Evolutionary conservation across 805 yeast genomes (phyloP).

Genomic region (Kluyveromyces wickerhamii): DNA sequence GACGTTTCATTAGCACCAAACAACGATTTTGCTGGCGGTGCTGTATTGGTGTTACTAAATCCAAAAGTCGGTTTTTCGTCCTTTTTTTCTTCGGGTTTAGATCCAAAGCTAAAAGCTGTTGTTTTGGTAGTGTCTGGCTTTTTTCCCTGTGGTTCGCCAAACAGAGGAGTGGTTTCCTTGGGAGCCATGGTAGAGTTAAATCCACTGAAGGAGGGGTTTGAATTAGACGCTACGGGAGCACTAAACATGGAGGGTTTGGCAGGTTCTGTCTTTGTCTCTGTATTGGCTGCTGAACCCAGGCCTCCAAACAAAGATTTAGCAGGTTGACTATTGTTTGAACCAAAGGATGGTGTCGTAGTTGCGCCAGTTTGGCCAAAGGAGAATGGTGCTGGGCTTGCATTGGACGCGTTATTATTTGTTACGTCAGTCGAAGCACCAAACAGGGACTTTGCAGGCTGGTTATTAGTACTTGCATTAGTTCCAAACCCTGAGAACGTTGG

Average conservation of each 20-base stretch:
- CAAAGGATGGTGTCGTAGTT: background rate
- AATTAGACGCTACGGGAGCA: too few relatives aligned
- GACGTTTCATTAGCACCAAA: slow-evolving; percentile 6
- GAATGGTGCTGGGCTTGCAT: slow-evolving; percentile 4
- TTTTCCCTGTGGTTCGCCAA: too few relatives aligned
- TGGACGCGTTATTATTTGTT: slow-evolving; percentile 2
- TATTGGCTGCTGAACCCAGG: slow-evolving; percentile 1
- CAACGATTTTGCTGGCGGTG: slow-evolving; percentile 6
- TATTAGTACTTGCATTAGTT: background rate
- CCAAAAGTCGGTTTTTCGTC: slow-evolving; percentile 12
- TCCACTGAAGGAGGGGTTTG: slow-evolving; percentile 6
- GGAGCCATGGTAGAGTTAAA: background rate
- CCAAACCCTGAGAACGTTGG: slow-evolving; percentile 1
- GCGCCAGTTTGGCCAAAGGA: slow-evolving; percentile 6
- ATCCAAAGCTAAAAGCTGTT: slow-evolving; percentile 15
- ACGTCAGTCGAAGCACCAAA: background rate
- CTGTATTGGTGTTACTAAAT: slow-evolving; percentile 11
- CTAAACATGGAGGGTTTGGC: too few relatives aligned
- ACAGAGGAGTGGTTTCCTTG: background rate
- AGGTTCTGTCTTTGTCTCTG: background rate
- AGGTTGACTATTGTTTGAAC: background rate
- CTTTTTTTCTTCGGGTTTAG: slow-evolving; percentile 10
- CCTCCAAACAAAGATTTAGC: slow-evolving; percentile 5
- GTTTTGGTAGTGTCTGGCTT: too few relatives aligned
- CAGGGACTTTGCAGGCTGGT: background rate